Conservation (phyloP, 176 grass and related monocot genomes). For the Phragmites australis region DNA sequence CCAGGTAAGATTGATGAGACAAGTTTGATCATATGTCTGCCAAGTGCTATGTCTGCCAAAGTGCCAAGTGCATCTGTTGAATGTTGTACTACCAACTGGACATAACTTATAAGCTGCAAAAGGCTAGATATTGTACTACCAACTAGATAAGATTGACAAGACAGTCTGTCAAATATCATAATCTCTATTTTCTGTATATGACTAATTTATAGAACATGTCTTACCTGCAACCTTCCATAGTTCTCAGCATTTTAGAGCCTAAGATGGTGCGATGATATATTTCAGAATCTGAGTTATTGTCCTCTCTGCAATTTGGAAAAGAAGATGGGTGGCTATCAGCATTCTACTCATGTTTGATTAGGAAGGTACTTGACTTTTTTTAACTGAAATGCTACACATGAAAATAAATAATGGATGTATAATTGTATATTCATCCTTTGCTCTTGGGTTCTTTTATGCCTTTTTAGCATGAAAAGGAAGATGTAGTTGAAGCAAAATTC, state of each 20-base stretch:
- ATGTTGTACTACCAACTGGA: too few relatives aligned
- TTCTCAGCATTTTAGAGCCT: constrained; percentile 26
- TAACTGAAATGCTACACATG: constrained; percentile 2
- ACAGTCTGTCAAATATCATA: constrained; percentile 20
- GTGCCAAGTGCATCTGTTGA: too few relatives aligned
- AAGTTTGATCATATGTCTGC: background rate
- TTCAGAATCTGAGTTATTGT: constrained; percentile 82
- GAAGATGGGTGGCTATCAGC: constrained; percentile 85
- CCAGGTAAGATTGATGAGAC: constrained; percentile 12
- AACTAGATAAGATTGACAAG: constrained; percentile 25
- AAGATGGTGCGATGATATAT: constrained; percentile 20
- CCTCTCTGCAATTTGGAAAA: constrained; percentile 84
- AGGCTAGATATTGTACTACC: constrained; percentile 5
- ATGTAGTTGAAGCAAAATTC: constrained; percentile 90
- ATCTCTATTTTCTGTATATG: constrained; percentile 5
- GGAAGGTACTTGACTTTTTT: constrained; percentile 61
- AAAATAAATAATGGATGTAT: background rate
- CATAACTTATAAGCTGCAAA: constrained; percentile 8
- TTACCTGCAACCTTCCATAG: constrained; percentile 21
- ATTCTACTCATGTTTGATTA: constrained; percentile 92
- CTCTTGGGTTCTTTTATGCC: constrained; percentile 22
- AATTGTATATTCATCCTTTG: constrained; percentile 24
- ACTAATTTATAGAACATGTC: constrained; percentile 10
- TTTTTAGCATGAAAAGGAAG: constrained; percentile 87
- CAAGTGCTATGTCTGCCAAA: too few relatives aligned